Evolutionary conservation across 2,329 filamentous ascomycete genomes (phyloP).

Genomic region (Aspergillus sojae): DNA sequence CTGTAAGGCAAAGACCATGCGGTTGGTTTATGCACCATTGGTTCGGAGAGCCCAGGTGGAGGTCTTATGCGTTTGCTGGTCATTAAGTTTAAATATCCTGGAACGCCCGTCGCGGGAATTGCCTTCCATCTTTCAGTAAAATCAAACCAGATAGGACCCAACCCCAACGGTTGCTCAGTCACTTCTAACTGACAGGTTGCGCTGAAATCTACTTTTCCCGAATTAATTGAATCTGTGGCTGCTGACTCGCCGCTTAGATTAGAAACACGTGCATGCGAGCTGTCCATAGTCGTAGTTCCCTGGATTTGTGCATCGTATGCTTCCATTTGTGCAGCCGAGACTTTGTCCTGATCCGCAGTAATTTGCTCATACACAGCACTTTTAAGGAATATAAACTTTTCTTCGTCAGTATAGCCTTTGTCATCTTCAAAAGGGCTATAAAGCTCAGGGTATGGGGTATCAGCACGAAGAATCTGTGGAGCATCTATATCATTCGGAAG

Average conservation of each 20-base stretch:
- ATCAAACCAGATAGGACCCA: not conserved
- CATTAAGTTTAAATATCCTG: not conserved
- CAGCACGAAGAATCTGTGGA: not conserved
- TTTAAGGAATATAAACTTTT: not conserved
- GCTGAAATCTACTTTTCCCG: not conserved
- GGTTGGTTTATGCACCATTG: not conserved
- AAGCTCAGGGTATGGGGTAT: not conserved
- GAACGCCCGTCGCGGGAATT: not conserved
- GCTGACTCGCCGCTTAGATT: not conserved
- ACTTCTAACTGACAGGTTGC: not conserved
- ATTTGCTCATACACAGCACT: not conserved
- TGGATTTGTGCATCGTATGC: not conserved
- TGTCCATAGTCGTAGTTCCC: not conserved
- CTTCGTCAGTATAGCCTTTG: not conserved
- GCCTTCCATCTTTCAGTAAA: not conserved
- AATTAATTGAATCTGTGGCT: not conserved
- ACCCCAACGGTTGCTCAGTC: not conserved
- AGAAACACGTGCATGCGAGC: not conserved
- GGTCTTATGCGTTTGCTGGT: slow-evolving; percentile 8
- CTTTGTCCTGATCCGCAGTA: not conserved
- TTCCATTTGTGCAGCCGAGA: not conserved
- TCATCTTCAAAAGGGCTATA: not conserved
- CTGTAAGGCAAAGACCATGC: not conserved
- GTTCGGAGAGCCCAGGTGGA: slow-evolving; percentile 23
- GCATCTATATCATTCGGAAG: not conserved